Evolutionary conservation across 176 grass and related monocot species (phyloP), one percentile per base, ranked within the genome.

Genomic region (Cenchrus americanus): DNA sequence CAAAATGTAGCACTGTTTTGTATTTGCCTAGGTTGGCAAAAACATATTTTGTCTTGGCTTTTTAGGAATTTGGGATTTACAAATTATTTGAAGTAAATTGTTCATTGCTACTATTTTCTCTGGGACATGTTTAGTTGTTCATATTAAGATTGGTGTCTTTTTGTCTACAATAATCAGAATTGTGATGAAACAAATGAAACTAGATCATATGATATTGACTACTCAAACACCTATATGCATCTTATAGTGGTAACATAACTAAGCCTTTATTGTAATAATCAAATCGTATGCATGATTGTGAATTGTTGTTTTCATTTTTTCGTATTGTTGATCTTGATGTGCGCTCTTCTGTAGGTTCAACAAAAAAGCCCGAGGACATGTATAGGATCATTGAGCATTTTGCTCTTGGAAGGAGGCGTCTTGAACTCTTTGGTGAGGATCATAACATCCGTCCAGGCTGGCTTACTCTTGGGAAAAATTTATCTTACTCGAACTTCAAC

Each of bases 381-480:
- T 99, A 99, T 67, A 91, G 87, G 71, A 99, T 99, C 64, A 96
- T 99, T 52, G 96, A 98, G 87, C 96, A 95, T 91, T 98, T 98
- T 85, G 93, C 96, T 82, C 92, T 98, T 71, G 96, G 96, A 62
- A 95, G 87, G 69, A 92, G 96, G 61, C 81, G 93, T 13, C 89
- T 98, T 78, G 96, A 98, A 52, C 89, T 98, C 59, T 98, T 98
- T 77, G 96, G 96, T 14, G 96, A 95, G 84, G 96, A 98, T 80
- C 93, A 98, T 82, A 98, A 98, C 24, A 98, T 98, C 24, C 91
- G 96, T 0, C 87, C 93, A 0, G 93, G 96, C 27, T 98, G 34
- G 96, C 87, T 98, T 60, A 98, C 93, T 23, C 86, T 98, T 40
- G 96, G 96, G 14, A 98, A 92, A 79, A 91, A 84, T 77, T 81